phyloP scores from a whole-genome alignment of 139 green algal genomes.

The Picochlorum costavermella region DNA sequence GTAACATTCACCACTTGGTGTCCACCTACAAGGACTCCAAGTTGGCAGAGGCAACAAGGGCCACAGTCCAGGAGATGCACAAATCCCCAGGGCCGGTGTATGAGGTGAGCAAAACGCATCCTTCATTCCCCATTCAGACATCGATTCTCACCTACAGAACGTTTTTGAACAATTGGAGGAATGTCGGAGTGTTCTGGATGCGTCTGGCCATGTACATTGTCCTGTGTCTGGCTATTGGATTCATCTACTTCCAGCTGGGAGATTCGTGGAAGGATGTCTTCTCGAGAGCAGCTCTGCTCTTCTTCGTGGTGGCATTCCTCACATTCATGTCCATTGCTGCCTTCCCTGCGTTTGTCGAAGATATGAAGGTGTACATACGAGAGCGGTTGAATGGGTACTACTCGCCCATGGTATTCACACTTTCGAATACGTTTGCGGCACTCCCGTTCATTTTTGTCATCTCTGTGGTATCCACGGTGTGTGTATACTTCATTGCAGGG shows the following conservation, averaged over 20 bases:
- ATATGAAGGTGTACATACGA: conserved; percentile 50
- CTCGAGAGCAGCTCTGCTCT: conserved; percentile 40
- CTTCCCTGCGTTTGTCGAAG: conserved; percentile 45
- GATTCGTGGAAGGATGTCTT: conserved; percentile 46
- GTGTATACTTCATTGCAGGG: conserved; percentile 48
- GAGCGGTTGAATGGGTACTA: conserved; percentile 72
- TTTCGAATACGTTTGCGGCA: conserved; percentile 54
- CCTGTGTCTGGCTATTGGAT: conserved; percentile 23
- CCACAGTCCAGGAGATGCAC: conserved; percentile 2
- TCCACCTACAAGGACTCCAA: conserved; percentile 15
- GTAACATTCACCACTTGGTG: conserved; percentile 30
- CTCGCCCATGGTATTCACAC: conserved; percentile 33
- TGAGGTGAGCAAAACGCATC: neutral
- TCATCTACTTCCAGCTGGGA: conserved; percentile 39
- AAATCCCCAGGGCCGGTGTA: conserved; percentile 12
- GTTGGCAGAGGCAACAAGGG: neutral
- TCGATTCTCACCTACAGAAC: conserved; percentile 32
- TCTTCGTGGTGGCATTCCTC: conserved; percentile 43
- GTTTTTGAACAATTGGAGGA: conserved; percentile 50
- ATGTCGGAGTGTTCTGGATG: conserved; percentile 64
- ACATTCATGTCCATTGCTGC: conserved; percentile 50
- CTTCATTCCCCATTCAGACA: conserved; percentile 9
- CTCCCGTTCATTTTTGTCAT: conserved; percentile 65
- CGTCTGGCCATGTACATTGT: conserved; percentile 33
- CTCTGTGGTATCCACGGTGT: conserved; percentile 34